Conservation (phyloP, 1,139 yeast genomes). For the Yamadazyma membranifaciens region DNA sequence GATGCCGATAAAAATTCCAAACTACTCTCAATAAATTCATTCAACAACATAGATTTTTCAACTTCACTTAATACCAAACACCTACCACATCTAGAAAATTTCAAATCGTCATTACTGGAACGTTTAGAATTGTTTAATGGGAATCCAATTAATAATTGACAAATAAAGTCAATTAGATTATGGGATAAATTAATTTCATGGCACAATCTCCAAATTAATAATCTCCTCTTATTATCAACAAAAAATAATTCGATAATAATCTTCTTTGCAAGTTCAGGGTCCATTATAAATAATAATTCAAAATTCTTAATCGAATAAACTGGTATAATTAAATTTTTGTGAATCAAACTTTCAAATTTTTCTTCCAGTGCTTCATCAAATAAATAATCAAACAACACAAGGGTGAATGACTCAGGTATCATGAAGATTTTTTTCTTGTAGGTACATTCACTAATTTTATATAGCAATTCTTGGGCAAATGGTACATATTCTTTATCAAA, state of each 20-base stretch:
- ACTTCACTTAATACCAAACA: slow-evolving; percentile 48
- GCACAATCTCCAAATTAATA: slow-evolving; percentile 65
- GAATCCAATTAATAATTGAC: slow-evolving; percentile 53
- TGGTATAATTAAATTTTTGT: slow-evolving; percentile 30
- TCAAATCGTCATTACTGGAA: slow-evolving; percentile 16
- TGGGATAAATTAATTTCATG: slow-evolving; percentile 56
- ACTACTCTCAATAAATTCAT: slow-evolving; percentile 62
- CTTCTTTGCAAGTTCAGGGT: slow-evolving; percentile 47
- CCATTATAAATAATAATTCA: slow-evolving; percentile 35
- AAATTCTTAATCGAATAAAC: slow-evolving; percentile 42
- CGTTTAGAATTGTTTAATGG: slow-evolving; percentile 20
- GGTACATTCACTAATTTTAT: not conserved
- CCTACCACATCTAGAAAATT: slow-evolving; percentile 55
- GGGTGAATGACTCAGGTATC: not conserved
- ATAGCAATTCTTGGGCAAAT: not conserved
- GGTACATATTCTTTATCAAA: not conserved
- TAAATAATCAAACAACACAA: slow-evolving; percentile 35
- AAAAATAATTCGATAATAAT: slow-evolving; percentile 68
- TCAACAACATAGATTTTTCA: slow-evolving; percentile 65
- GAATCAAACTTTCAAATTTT: slow-evolving; percentile 20
- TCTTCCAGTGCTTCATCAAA: slow-evolving; percentile 38
- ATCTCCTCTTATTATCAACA: slow-evolving; percentile 60
- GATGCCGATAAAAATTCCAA: slow-evolving; percentile 47
- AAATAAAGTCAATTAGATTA: slow-evolving; percentile 54
- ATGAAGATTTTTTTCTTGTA: not conserved